phyloP scores from a whole-genome alignment of 2,329 filamentous ascomycete species.

The Aspergillus japonicus region DNA sequence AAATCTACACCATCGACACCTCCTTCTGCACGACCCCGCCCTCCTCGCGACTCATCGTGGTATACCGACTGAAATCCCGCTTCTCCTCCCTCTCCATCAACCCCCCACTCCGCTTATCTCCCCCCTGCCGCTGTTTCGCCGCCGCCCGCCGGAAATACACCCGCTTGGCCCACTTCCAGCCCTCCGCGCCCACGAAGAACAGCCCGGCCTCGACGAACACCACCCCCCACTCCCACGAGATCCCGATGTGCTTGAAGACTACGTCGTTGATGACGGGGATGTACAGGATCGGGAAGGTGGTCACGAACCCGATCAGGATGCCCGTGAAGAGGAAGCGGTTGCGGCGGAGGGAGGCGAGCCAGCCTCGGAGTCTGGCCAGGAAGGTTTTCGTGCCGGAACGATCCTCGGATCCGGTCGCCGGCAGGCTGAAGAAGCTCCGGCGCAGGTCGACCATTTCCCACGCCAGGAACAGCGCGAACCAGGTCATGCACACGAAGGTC shows the following conservation, averaged over 20 bases:
- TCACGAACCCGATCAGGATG: conserved; percentile 57
- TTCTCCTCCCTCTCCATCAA: conserved; percentile 7
- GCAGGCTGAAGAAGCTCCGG: conserved; percentile 63
- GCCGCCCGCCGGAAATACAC: conserved; percentile 47
- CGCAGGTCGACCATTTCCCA: conserved; percentile 77
- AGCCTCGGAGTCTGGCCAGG: conserved; percentile 50
- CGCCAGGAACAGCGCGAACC: conserved; percentile 73
- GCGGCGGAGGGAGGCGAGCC: conserved; percentile 66
- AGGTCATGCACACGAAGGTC: conserved; percentile 71
- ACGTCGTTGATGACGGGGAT: conserved; percentile 65
- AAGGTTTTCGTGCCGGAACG: conserved; percentile 41
- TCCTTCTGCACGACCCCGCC: neutral
- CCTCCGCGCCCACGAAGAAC: conserved; percentile 64
- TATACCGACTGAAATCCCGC: conserved; percentile 33
- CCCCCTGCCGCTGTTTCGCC: no score
- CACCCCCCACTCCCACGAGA: conserved; percentile 69
- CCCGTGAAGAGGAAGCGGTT: conserved; percentile 72
- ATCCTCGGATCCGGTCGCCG: conserved; percentile 45
- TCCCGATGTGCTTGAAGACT: conserved; percentile 66
- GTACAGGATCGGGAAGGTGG: conserved; percentile 62
- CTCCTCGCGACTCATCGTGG: conserved; percentile 30
- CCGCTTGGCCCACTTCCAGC: conserved; percentile 68
- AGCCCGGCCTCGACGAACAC: conserved; percentile 60
- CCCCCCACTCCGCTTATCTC: neutral
- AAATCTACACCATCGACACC: neutral